Evolutionary conservation across 192 early-diverging fungal species (phyloP), one percentile per base, ranked within the genome.

Genomic region (Coemansia sp.): DNA sequence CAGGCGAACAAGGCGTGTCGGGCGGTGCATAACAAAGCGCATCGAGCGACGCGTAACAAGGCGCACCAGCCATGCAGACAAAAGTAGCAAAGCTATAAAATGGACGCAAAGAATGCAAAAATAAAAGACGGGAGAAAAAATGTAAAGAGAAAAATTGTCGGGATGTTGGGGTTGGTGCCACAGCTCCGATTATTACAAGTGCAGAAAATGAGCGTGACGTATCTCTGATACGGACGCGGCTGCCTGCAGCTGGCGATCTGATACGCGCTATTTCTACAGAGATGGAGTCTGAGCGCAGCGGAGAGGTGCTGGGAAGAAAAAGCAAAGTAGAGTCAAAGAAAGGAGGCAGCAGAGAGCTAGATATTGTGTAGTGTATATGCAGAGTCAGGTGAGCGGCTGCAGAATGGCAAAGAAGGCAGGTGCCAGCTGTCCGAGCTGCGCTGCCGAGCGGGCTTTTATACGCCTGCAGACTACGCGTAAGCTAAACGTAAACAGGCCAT

Each of bases 31-130:
- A 35, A 35, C 32, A 35, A 35, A 35, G 32, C 58, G 45, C 59
- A 68, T 67, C 29, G 21, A 49, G 65, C 58, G 27, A 55, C 5
- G 57, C 56, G 53, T 5, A 29, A 52, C 32, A 50, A n/a, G 56
- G 64, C 47, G 56, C 61, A 53, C 49, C 49, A 35, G 60, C 60
- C 60, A 62, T 52, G 60, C 49, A 67, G 58, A 17, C 6, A n/a
- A 11, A 17, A 56, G 10, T 23, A 49, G 45, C 9, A 17, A 29
- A 11, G 12, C 10, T 3, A 43, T 12, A 27, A 45, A 15, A 56
- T 7, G 24, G 23, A 22, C 5, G 37, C 22, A 56, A 56, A 56
- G 48, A 56, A 17, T 55, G 23, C 24, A 17, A 50, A 25, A 50
- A 63, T 17, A 63, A 23, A 25, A 25, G 15, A 45, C 7, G 17